Percentiles rank a stretch among this genome's conserved stretches.
Conservation (phyloP, 2,329 filamentous ascomycete species). For the Pseudogymnoascus sp. region DNA sequence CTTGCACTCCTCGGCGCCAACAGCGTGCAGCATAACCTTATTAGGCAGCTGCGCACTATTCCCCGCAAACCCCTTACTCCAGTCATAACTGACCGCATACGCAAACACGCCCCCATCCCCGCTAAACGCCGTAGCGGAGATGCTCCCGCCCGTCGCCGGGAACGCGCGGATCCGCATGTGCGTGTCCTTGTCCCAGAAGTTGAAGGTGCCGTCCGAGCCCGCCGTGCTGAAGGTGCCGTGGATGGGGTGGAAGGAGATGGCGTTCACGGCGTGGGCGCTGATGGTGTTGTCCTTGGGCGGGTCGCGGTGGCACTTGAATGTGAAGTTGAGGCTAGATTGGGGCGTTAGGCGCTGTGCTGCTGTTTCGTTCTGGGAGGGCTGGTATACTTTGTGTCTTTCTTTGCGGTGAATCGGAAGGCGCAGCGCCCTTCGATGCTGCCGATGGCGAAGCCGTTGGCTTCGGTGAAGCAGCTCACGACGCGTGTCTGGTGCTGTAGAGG, state of each 20-base stretch:
- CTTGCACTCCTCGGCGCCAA: constrained; percentile 55
- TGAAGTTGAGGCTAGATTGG: constrained; percentile 71
- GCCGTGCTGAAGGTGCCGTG: constrained; percentile 98
- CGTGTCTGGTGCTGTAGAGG: constrained; percentile 97
- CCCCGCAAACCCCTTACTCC: constrained; percentile 90
- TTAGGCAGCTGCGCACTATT: constrained; percentile 68
- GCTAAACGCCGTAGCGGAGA: constrained; percentile 85
- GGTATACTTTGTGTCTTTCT: constrained; percentile 71
- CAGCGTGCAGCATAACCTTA: constrained; percentile 79
- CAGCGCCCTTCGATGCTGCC: constrained; percentile 95
- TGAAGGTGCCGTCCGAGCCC: constrained; percentile 91
- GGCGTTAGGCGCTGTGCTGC: constrained; percentile 9
- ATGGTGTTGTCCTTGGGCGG: constrained; percentile 64
- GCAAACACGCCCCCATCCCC: constrained; percentile 75
- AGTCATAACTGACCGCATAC: constrained; percentile 94
- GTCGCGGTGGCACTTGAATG: constrained; percentile 97
- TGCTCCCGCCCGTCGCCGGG: constrained; percentile 73
- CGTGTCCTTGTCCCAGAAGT: constrained; percentile 91
- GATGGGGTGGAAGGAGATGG: constrained; percentile 92
- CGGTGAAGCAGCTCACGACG: constrained; percentile 88
- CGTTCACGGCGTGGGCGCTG: constrained; percentile 91
- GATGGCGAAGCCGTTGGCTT: constrained; percentile 85
- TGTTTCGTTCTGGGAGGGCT: background rate
- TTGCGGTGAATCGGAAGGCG: constrained; percentile 96
- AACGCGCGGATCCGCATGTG: constrained; percentile 88